Base-by-base conservation (phyloP, 192 early-diverging fungal genomes). In the Coemansia sp. region DNA sequence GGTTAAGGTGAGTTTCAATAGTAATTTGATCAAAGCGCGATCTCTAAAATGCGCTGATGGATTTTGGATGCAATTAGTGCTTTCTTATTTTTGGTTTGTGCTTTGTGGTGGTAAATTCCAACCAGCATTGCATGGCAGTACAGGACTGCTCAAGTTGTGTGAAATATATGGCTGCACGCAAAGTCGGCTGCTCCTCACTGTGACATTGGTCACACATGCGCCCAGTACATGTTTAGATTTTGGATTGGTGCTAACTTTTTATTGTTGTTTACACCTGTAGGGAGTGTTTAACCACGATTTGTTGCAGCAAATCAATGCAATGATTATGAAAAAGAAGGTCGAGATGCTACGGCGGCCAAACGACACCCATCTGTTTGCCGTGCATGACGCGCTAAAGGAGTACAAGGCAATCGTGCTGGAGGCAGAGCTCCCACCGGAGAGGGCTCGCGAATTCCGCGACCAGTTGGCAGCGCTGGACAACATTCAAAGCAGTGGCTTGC, bases 311-410 rank as follows among this genome's bases (percentile, higher is more conserved):
- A 66, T 78, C 28, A 63, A 68, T 56, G 65, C 52, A 40, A 37
- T 72, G 14, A 47, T 78, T 38, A 28, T 65, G 10, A 78, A 78
- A 31, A 78, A 78, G 63, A 60, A 68, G 31, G 66, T 78, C 6
- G 75, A 78, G 59, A 49, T 72, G 46, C 59, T 72, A 6, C 75
- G 75, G 36, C 52, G 70, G 38, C 75, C 75, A 26, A 72, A 63
- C 66, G 75, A 77, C 12, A 48, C 60, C 9, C 10, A 57, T 26
- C 47, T 77, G 57, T 77, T 71, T 50, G 58, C 58, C 1, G 62
- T 64, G 15, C 58, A 71, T n/a, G 63, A 65, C 34, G 64, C 56
- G 23, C 66, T 77, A 15, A 71, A 72, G 15, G 56, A 59, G 3
- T 65, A 71, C 52, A 77, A 77, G 56, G 56, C 60, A 11, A 49